Evolutionary conservation across 805 yeast species (phyloP).

Genomic region (Kregervanrija pseudodelftensis): DNA sequence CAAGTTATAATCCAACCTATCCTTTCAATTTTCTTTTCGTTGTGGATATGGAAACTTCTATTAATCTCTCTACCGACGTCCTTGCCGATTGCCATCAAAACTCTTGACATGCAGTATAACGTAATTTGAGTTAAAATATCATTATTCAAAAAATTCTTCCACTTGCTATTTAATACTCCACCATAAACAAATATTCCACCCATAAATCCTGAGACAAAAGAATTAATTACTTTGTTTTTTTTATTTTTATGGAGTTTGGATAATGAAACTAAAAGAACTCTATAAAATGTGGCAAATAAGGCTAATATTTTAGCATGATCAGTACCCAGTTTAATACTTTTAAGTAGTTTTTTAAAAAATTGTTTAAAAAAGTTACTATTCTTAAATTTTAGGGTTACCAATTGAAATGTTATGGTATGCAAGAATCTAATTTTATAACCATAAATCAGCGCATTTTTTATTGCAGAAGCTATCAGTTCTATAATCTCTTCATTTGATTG

Average conservation of each 20-base stretch:
- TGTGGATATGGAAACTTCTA: not conserved
- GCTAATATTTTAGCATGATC: slow-evolving; percentile 28
- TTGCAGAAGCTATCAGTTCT: slow-evolving; percentile 23
- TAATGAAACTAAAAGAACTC: slow-evolving; percentile 9
- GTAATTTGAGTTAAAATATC: slow-evolving; percentile 66
- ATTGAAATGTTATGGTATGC: slow-evolving; percentile 23
- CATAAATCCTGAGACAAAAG: slow-evolving; percentile 24
- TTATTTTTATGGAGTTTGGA: slow-evolving; percentile 1
- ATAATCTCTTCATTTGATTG: not conserved
- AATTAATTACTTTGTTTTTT: not conserved
- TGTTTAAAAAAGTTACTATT: slow-evolving; percentile 6
- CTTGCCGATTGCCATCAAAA: slow-evolving; percentile 54
- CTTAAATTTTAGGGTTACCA: slow-evolving; percentile 12
- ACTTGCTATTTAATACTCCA: slow-evolving; percentile 15
- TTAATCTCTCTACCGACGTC: slow-evolving; percentile 15
- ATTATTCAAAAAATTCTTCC: slow-evolving; percentile 12
- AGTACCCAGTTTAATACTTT: slow-evolving; percentile 19
- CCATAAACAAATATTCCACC: slow-evolving; percentile 28
- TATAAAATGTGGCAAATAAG: slow-evolving; percentile 24
- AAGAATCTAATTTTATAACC: slow-evolving; percentile 27
- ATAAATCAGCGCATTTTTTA: slow-evolving; percentile 26
- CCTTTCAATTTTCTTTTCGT: slow-evolving; percentile 19
- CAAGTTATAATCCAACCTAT: slow-evolving; percentile 54
- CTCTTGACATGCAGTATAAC: slow-evolving; percentile 65
- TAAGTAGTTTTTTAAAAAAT: slow-evolving; percentile 12